Evolutionary conservation across 2,329 filamentous ascomycete genomes (phyloP), one percentile per base, ranked within the genome.

Genomic region (Fusarium secorum): DNA sequence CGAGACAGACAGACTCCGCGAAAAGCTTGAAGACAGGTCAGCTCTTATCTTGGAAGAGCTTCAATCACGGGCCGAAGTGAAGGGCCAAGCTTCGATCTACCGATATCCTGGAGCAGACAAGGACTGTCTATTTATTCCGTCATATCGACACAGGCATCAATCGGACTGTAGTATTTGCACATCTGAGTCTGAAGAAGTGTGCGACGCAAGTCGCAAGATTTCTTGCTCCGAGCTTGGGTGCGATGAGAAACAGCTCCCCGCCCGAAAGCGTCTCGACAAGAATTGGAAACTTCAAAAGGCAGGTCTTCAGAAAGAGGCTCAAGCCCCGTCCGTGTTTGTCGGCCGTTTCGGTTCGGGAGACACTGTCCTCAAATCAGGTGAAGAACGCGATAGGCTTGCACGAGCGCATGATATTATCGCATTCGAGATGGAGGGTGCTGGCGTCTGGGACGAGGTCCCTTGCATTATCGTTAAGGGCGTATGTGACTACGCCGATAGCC

Each of bases 381-480:
- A 74, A 13, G 69, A 78, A 7, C 77, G 83, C 13, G 82, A 84
- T 44, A 36, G 44, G 1, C 66, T 83, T 20, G 75, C 79, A 1
- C 17, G 39, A 17, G 4, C 59, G 7, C 45, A 75, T 0, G 28
- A 57, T 1, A 26, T 78, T 1, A 71, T 80, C 11, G 78, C 63
- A 0, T 71, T 74, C 9, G 80, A 81, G 64, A 81, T 77, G 77
- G 80, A 81, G 26, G 76, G 76, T 0, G 79, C 79, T 3, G 80
- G 80, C 0, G 48, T 75, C 0, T 80, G 75, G 75, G 76, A 79
- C 2, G 66, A 72, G 0, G 57, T 83, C 1, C 81, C 82, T 0
- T 81, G 79, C 9, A 60, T 84, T 1, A 70, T 81, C 0, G 78
- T 84, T 45, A 81, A 82, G 15, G 81, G 82, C 4, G 78, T 82